Evolutionary conservation across 305 asterid species (phyloP).

Genomic region (Fraxinus velutina): DNA sequence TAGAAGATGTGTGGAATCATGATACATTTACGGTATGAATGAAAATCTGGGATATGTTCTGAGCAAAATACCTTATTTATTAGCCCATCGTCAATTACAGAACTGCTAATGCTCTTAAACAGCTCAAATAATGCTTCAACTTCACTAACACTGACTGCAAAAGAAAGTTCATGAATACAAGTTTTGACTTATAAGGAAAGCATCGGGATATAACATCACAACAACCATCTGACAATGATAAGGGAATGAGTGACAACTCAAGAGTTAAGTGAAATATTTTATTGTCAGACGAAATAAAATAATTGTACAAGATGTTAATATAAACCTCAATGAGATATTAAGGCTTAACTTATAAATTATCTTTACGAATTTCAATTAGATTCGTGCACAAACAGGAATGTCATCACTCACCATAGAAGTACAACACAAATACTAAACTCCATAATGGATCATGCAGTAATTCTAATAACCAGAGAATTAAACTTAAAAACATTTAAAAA

Average conservation of each 20-base stretch:
- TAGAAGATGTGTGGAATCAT: neutral
- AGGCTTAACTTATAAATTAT: neutral
- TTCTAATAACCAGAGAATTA: neutral
- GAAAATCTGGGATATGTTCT: slow-evolving; percentile 9
- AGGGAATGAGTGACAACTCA: neutral
- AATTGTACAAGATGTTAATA: neutral
- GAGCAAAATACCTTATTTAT: slow-evolving; percentile 46
- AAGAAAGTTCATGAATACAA: slow-evolving; percentile 12
- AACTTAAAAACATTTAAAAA: neutral
- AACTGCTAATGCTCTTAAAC: slow-evolving; percentile 62
- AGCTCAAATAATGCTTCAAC: slow-evolving; percentile 67
- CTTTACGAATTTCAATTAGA: neutral
- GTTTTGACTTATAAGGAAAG: neutral
- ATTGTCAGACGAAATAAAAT: neutral
- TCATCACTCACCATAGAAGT: neutral
- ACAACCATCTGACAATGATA: neutral
- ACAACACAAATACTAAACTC: neutral
- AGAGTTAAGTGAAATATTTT: neutral
- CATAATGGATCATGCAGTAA: neutral
- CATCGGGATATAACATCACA: neutral
- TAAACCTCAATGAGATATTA: neutral
- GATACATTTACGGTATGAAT: neutral
- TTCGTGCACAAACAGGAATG: neutral
- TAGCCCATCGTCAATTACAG: slow-evolving; percentile 58
- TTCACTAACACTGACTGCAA: slow-evolving; percentile 67